Evolutionary conservation across 148 eudicot genomes (phyloP), one percentile per base, ranked within the genome.

Genomic region (Suaeda aralocaspica): DNA sequence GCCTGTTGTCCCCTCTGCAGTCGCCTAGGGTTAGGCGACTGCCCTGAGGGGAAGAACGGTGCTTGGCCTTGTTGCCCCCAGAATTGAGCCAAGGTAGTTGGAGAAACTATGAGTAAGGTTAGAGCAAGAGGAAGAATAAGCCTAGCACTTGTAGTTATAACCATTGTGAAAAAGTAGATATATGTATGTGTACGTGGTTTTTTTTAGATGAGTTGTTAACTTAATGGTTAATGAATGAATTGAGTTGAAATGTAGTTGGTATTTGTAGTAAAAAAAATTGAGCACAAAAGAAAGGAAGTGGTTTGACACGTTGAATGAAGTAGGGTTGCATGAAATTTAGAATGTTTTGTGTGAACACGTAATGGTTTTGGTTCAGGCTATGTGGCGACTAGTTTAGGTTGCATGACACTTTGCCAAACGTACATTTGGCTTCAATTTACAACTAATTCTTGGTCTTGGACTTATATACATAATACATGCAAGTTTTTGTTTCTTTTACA

Each of bases 31-130:
- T 6, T 13, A 1, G 64, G 0, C 18, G 42, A 19, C 42, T 77
- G 76, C 24, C 79, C 70, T 1, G 60, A n/a, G 0, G 25, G 71
- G 19, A 46, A 22, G 11, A 11, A 39, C 0, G 46, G 59, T 1
- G 21, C n/a, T 5, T 34, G 64, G 14, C 72, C 66, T 9, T 48
- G 42, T 28, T 28, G 24, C 39, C 80, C 74, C 63, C 76, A 59
- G 29, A n/a, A 22, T 3, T 77, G 76, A 10, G 73, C 81, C 72
- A 41, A 69, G 71, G 69, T 67, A 30, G 64, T 44, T 31, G 67
- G 75, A 24, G 76, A 56, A 26, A 70, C 29, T 7, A 80, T 61
- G 9, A 86, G 89, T 9, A 77, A 59, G 68, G 74, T 34, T 19
- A 87, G 77, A 21, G 75, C 26, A 3, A 84, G 76, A 8, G 79